Evolutionary conservation across 306 rosid genomes (phyloP), one percentile per base, ranked within the genome.

Genomic region (Pterocarpus santalinus): DNA sequence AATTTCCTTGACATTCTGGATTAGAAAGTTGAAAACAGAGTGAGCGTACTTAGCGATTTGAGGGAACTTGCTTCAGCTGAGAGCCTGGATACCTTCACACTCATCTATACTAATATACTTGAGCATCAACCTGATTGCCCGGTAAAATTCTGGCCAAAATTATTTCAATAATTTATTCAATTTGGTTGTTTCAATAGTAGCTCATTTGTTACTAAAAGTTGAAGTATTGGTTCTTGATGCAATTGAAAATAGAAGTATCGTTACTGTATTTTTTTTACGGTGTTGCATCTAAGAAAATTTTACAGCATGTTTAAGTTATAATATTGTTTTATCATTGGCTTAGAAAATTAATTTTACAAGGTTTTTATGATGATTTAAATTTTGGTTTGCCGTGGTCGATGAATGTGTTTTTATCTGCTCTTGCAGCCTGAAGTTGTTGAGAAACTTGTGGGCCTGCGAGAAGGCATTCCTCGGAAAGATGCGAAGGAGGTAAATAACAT

Each of bases 71-170:
- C 98, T 72, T 93, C 99, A 44, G 98, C 99, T 11, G 96, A 91
- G 89, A 93, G 98, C 87, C 83, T 91, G 83, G 99, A 95, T 87
- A 80, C 90, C 52, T 93, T 95, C 79, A 91, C 97, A 1, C 96
- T 95, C 75, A 90, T 91, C 68, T 93, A 93, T 86, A 89, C 98
- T 75, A 95, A 93, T 86, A 93, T 95, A 77, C 98, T 95, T 10
- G 97, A 95, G 80, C 99, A 95, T 82, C 99, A 93, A 78, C 99
- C 98, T 5, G 99, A 95, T 78, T 95, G 99, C 88, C 98, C 98
- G 96, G 99, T 95, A 91, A 68, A 60, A 84, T 76, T 79, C 30
- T 78, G 47, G 47, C 28, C 58, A 61, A 72, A 64, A 70, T 62
- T 53, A 32, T 83, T 73, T 43, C 55, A 76, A 32, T 56, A 63